phyloP scores from a whole-genome alignment of 805 yeast species.

The Sugiyamaella americana region DNA sequence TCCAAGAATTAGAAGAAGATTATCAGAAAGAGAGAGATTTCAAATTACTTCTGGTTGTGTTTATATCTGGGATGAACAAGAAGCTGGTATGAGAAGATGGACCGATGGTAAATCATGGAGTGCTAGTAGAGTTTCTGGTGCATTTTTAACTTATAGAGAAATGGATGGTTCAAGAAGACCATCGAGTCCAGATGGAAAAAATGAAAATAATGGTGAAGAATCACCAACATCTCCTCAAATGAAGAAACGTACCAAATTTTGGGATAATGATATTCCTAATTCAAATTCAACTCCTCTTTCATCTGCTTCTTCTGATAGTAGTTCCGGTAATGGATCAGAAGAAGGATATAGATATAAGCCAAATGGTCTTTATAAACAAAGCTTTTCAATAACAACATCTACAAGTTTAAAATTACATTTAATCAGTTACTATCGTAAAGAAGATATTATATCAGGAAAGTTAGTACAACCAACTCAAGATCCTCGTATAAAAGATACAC shows the following conservation, averaged over 20 bases:
- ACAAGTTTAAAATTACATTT: slow-evolving; percentile 52
- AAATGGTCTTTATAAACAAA: slow-evolving; percentile 57
- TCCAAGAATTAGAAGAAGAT: slow-evolving; percentile 51
- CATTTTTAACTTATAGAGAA: slow-evolving; percentile 57
- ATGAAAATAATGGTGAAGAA: background rate
- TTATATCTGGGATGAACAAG: slow-evolving; percentile 66
- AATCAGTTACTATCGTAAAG: slow-evolving; percentile 45
- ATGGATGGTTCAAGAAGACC: slow-evolving; percentile 36
- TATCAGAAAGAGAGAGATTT: slow-evolving; percentile 50
- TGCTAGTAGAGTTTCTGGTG: slow-evolving; percentile 62
- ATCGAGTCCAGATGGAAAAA: slow-evolving; percentile 2
- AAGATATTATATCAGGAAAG: slow-evolving; percentile 24
- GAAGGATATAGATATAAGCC: slow-evolving; percentile 38
- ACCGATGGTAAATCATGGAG: slow-evolving; percentile 73
- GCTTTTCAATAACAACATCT: slow-evolving; percentile 50
- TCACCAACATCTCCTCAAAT: slow-evolving; percentile 8
- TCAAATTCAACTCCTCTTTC: background rate
- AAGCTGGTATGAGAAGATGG: slow-evolving; percentile 70
- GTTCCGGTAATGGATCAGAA: background rate
- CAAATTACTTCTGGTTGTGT: slow-evolving; percentile 53
- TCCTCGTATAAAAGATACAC: slow-evolving; percentile 32
- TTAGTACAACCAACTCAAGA: slow-evolving; percentile 43
- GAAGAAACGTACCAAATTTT: slow-evolving; percentile 9
- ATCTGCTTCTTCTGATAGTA: slow-evolving; percentile 1
- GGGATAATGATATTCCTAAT: slow-evolving; percentile 7